Evolutionary conservation across 106 monocot genomes (phyloP), one percentile per base, ranked within the genome.

Genomic region (Chionographis japonica): DNA sequence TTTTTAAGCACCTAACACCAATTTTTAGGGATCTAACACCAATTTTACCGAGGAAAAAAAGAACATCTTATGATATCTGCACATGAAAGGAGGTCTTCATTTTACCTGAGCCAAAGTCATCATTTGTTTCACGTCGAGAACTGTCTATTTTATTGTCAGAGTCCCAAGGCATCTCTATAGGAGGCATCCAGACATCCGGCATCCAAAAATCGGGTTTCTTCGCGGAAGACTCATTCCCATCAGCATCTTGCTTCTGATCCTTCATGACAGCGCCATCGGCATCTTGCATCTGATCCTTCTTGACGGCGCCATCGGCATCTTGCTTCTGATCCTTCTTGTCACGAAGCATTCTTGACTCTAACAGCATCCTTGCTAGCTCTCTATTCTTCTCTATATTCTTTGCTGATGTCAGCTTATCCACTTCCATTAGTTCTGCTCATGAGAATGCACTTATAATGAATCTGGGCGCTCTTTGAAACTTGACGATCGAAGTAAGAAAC

Each of bases 101-200:
- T 19, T 69, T 84, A 89, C 89, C 93, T 73, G 20, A 46, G 27
- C 3, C 46, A 54, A 14, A 35, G 19, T 61, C 79, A 18, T 76
- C 77, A 60, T 76, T 62, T 38, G 49, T 73, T 61, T 81, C 80
- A 43, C 52, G 3, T 39, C 59, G 57, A 16, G 71, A 72, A 42
- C 37, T 65, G 74, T 86, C 82, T 67, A 76, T 87, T 62, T 89
- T 92, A 87, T 89, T 75, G 75, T 92, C 97, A 62, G 77, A 85
- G 60, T 89, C 95, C 95, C 92, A 92, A 49, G 89, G 95, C 41
- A 79, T 71, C 40, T 89, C 92, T 67, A 79, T 61, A 63, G 97
- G 89, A 55, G 97, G 97, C 12, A 74, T 75, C 97, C 97, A 97
- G 66, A 92, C 89, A 68, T 87, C 75, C 43, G 72, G 65, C 75